phyloP scores from a whole-genome alignment of 306 rosid genomes.

The Ziziphus jujuba region DNA sequence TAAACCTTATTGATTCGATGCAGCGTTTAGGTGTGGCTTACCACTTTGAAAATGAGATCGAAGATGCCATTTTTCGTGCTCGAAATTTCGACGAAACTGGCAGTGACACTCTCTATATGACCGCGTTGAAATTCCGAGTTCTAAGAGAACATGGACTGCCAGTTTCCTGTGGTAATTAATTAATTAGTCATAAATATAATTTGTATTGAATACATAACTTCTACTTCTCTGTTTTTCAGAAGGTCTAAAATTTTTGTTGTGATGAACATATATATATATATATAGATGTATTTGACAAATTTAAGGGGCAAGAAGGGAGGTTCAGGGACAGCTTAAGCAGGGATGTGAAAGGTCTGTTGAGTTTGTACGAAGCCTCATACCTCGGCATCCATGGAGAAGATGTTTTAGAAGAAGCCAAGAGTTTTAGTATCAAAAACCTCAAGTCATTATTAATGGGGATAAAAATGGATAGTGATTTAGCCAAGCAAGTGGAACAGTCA shows the following conservation, averaged over 20 bases:
- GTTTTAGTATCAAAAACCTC: constrained; percentile 10
- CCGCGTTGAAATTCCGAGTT: constrained; percentile 23
- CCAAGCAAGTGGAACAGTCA: constrained; percentile 13
- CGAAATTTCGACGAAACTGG: neutral
- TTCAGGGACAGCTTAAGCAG: constrained; percentile 22
- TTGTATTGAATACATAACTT: neutral
- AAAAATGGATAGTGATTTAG: neutral
- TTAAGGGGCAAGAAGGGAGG: constrained; percentile 10
- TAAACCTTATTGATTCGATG: constrained; percentile 13
- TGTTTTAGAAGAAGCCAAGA: constrained; percentile 26
- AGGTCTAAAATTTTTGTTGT: neutral
- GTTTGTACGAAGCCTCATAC: constrained; percentile 36
- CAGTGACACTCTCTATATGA: neutral
- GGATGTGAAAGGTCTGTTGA: constrained; percentile 25
- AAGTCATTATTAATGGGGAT: neutral
- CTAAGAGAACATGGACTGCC: constrained; percentile 27
- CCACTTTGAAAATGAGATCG: constrained; percentile 32
- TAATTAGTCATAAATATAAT: neutral
- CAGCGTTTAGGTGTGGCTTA: constrained; percentile 33
- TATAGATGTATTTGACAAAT: constrained; percentile 20
- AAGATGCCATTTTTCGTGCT: neutral
- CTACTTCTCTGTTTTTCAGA: neutral
- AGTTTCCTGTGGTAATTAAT: constrained; percentile 20
- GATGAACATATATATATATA: neutral
- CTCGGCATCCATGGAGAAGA: constrained; percentile 32